phyloP scores from a whole-genome alignment of 169 alveolate genomes.

The Cystoisospora suis region DNA sequence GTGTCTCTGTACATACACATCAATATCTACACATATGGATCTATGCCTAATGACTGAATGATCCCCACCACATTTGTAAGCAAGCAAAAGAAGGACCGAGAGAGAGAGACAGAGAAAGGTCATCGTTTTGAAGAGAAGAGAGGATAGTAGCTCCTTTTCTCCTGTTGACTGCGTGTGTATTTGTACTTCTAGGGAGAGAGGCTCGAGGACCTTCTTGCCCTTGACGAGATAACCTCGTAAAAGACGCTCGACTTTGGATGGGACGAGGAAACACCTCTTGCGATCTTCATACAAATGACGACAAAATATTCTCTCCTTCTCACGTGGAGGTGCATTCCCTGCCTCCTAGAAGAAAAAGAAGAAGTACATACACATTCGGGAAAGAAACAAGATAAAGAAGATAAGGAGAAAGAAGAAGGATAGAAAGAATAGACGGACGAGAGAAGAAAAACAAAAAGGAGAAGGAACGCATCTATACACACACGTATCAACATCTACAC shows the following conservation, averaged over 20 bases:
- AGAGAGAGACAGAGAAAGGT: too few species aligned
- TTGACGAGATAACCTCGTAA: background rate
- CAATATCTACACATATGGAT: background rate
- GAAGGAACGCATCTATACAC: background rate
- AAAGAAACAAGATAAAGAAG: too few species aligned
- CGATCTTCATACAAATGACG: slow-evolving; percentile 66
- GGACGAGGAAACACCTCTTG: slow-evolving; percentile 69
- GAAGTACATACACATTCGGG: background rate
- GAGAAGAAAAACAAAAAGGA: too few species aligned
- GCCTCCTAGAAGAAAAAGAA: slow-evolving; percentile 15
- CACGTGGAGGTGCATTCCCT: background rate
- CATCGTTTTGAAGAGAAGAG: too few species aligned
- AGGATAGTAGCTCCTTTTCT: too few species aligned
- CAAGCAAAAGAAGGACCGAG: too few species aligned
- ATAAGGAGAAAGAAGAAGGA: background rate
- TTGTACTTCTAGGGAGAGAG: background rate
- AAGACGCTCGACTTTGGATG: slow-evolving; percentile 56
- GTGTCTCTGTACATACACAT: background rate
- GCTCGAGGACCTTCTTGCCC: background rate
- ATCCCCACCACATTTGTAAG: background rate
- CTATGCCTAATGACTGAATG: background rate
- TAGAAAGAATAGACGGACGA: background rate
- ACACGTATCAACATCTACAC: too few species aligned
- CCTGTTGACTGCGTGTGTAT: too few species aligned
- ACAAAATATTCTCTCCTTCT: slow-evolving; percentile 47